These are phyloP conservation scores for Trichosporon coremiiforme DNA, from an alignment of 1,284 basidiomycete species.

Conservation along the genomic window DNA sequence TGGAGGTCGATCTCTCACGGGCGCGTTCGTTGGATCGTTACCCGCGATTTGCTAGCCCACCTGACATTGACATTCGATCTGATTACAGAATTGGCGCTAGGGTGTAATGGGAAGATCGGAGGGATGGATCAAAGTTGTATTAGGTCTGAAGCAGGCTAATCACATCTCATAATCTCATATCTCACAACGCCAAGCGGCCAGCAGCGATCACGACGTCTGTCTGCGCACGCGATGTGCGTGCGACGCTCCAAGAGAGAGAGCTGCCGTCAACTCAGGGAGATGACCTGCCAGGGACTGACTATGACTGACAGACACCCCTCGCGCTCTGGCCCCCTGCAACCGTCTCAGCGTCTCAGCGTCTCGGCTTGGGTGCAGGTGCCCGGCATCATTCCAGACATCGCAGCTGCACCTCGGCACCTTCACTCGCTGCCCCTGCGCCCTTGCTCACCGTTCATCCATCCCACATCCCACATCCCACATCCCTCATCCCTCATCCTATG, in stretches of 20 bases:
- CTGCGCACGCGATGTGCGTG: background rate
- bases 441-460: background rate
- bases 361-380: background rate
- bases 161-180: too few relatives aligned
- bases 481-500: too few relatives aligned
- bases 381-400: slow-evolving; percentile 11
- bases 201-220: background rate
- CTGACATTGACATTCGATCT: background rate
- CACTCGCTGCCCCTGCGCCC: background rate
- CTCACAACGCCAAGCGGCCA: too few relatives aligned
- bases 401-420: background rate
- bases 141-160: too few relatives aligned
- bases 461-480: too few relatives aligned
- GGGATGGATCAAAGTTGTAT: too few relatives aligned
- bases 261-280: background rate
- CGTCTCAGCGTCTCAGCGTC: background rate
- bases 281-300: too few relatives aligned
- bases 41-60: background rate
- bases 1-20: slow-evolving; percentile 12
- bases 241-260: background rate
- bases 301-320: too few relatives aligned
- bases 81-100: background rate
- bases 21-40: too few relatives aligned
- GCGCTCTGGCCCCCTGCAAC: background rate
- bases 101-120: too few relatives aligned